Conservation (phyloP, 2,329 filamentous ascomycete genomes). For the Neoascochyta sp. region DNA sequence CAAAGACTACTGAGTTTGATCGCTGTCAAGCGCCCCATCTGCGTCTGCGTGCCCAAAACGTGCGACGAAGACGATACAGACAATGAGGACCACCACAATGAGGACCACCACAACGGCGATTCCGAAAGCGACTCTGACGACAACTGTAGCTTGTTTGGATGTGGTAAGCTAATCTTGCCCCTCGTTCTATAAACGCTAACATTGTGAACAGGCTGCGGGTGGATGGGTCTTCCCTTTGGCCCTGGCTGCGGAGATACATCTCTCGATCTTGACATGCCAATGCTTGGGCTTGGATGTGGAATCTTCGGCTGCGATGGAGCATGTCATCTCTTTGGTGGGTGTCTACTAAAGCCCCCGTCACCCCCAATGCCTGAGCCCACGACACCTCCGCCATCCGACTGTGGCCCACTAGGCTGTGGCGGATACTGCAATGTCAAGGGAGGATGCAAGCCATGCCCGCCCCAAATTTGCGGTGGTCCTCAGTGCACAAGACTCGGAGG, state of each 20-base stretch:
- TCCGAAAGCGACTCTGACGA: conserved; percentile 2
- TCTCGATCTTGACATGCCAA: conserved; percentile 1
- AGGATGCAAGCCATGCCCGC: conserved; percentile 17
- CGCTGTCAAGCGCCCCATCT: conserved; percentile 9
- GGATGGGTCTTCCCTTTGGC: conserved; percentile 20
- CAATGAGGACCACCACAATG: conserved; percentile 6
- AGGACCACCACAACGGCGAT: conserved; percentile 1
- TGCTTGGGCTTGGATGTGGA: conserved; percentile 7
- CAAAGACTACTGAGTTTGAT: conserved; percentile 8
- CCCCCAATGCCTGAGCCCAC: too few relatives aligned
- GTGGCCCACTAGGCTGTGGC: conserved; percentile 14
- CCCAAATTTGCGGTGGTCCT: conserved; percentile 13
- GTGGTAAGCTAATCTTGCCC: conserved; percentile 5
- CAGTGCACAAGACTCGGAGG: conserved; percentile 8
- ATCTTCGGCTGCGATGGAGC: conserved; percentile 22
- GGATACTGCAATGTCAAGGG: conserved; percentile 13
- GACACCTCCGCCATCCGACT: too few relatives aligned
- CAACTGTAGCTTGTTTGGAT: conserved; percentile 19
- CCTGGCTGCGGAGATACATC: conserved; percentile 11
- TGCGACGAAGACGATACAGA: conserved; percentile 13
- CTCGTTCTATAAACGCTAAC: conserved; percentile 1
- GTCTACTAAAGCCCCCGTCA: too few relatives aligned
- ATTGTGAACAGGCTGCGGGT: conserved; percentile 14
- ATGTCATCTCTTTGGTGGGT: too few relatives aligned
- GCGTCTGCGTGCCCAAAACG: conserved; percentile 9